Conservation (phyloP, 768 basidiomycete species). For the Fomitopsis serialis region DNA sequence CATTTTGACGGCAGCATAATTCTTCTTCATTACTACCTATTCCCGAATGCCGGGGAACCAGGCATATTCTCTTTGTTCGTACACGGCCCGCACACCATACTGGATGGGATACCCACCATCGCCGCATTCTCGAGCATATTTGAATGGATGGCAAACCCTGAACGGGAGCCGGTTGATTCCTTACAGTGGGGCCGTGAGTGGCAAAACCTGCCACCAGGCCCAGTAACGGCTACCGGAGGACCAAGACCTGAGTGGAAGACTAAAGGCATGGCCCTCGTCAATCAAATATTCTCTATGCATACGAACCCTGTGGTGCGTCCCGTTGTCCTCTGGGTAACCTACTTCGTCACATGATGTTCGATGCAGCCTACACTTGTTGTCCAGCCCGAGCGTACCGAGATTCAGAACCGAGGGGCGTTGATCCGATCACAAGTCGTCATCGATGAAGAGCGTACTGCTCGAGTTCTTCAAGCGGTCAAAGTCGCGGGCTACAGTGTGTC, state of each 20-base stretch:
- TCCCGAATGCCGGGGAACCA: background rate
- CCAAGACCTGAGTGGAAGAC: slow-evolving; percentile 1
- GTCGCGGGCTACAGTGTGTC: background rate
- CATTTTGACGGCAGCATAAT: background rate
- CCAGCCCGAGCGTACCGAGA: background rate
- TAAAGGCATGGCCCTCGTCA: background rate
- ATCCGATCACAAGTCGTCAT: background rate
- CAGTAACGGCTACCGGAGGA: slow-evolving; percentile 1
- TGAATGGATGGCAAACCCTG: background rate
- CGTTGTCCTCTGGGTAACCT: background rate
- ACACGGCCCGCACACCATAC: slow-evolving; percentile 2
- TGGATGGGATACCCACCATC: slow-evolving; percentile 3
- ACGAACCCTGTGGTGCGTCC: background rate
- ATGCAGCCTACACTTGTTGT: background rate
- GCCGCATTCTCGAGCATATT: background rate
- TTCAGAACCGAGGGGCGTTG: background rate
- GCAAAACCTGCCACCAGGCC: slow-evolving; percentile 1
- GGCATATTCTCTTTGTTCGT: background rate
- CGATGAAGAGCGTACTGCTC: background rate
- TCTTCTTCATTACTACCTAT: background rate
- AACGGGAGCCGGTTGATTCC: background rate
- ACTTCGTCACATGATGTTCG: background rate
- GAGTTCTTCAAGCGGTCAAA: background rate
- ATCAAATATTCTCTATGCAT: background rate
- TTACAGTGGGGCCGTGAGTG: slow-evolving; percentile 1